Evolutionary conservation across 257 asterid species (phyloP).

Genomic region (Salvia hispanica): DNA sequence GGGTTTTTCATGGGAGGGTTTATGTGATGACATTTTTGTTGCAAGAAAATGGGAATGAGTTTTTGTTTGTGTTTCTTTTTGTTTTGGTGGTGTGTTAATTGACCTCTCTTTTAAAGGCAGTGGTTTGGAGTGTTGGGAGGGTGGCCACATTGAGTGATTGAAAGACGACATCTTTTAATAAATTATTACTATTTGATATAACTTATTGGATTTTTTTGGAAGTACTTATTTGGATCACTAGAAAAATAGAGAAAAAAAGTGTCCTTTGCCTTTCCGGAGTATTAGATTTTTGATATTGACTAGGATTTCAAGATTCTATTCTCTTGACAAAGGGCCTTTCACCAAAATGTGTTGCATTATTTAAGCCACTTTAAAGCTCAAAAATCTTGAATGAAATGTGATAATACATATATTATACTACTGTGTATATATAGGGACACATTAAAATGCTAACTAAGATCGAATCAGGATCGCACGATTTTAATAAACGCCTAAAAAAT

Average conservation of each 20-base stretch:
- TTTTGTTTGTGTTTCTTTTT: too few species aligned
- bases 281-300: constrained; percentile 47
- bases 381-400: background rate
- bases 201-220: background rate
- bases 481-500: too few species aligned
- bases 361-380: background rate
- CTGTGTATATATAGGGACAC: too few species aligned
- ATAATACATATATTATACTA: too few species aligned
- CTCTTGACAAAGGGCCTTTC: constrained; percentile 19
- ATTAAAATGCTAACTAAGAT: too few species aligned
- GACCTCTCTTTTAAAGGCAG: constrained; percentile 46
- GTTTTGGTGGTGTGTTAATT: constrained; percentile 8
- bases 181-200: background rate
- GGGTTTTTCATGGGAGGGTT: constrained; percentile 47
- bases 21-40: constrained; percentile 41
- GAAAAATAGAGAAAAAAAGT: constrained; percentile 25
- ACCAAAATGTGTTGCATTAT: constrained; percentile 5
- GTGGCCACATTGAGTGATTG: too few species aligned
- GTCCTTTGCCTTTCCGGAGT: constrained; percentile 42
- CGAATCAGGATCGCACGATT: too few species aligned
- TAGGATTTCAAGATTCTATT: constrained; percentile 43
- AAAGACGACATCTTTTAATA: constrained; percentile 7
- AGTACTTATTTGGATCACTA: background rate
- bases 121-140: constrained; percentile 12
- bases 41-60: too few species aligned